Conservation (phyloP, 2,329 filamentous ascomycete species). For the Hirsutella thompsonii region DNA sequence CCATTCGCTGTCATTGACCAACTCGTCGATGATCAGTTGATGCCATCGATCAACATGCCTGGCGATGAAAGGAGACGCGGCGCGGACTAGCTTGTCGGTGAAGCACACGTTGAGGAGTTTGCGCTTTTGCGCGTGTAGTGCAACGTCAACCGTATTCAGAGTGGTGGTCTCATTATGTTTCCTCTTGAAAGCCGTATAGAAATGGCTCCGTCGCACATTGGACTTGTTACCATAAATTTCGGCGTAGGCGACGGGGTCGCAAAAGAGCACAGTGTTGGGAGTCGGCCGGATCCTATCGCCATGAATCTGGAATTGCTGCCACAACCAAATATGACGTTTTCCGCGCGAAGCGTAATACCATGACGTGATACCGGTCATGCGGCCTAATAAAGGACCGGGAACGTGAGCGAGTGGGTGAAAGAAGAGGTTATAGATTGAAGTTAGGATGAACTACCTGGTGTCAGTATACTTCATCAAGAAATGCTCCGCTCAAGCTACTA, state of each 20-base stretch:
- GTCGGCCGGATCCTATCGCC: conserved; percentile 2
- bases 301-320: conserved; percentile 3
- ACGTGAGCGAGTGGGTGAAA: conserved; percentile 2
- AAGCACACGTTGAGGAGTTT: conserved; percentile 2
- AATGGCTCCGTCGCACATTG: conserved; percentile 2
- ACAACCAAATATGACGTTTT: conserved; percentile 2
- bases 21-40: background rate
- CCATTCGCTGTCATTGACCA: background rate
- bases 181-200: conserved; percentile 1
- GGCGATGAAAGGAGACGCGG: background rate
- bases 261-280: conserved; percentile 2
- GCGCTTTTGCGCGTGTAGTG: conserved; percentile 1
- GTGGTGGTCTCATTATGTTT: background rate
- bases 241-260: conserved; percentile 1
- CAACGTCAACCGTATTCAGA: background rate
- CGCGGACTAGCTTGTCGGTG: conserved; percentile 1
- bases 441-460: too few relatives aligned
- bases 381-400: conserved; percentile 1
- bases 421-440: conserved; percentile 2
- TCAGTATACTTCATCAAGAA: too few relatives aligned
- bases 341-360: conserved; percentile 1
- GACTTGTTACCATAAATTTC: conserved; percentile 2
- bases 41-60: conserved; percentile 3
- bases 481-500: too few relatives aligned
- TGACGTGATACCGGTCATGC: conserved; percentile 1